Base-by-base conservation (phyloP, 2,329 filamentous ascomycete species). In the Ophiostoma ips region DNA sequence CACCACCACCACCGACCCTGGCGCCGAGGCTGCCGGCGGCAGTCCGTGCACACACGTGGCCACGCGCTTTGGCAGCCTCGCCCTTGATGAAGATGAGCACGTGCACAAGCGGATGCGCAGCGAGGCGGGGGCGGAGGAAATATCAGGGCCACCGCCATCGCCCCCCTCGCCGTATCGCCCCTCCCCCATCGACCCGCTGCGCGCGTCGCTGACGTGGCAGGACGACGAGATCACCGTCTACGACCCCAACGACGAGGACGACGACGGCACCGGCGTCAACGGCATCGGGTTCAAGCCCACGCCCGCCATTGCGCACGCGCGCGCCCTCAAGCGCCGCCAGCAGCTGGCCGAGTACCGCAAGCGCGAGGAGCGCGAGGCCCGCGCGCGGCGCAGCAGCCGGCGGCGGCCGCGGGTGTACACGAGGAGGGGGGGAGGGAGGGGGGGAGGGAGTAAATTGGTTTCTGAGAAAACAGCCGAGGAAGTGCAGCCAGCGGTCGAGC, bases 181-280 rank as follows among this genome's bases (percentile, higher is more conserved):
- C 28, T 12, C 24, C 33, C 19, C 40, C 28, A 63, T 69, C 48
- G 76, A 79, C 50, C 74, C 75, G 0, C 59, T 79, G 10, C 70
- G 77, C 34, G 76, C 77, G 7, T 71, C 76, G 3, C 66, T 82
- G 48, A 83, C 79, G 2, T 83, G 79, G 79, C 77, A 78, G 57
- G 77, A 81, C 55, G 74, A 82, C 56, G 79, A 83, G 59, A 83
- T 83, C 53, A 83, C 79, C 2, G 69, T 81, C 28, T 79, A 82
- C 61, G 75, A 81, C 56, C 75, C 77, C 0, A 68, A 77, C 37
- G 79, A 83, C 58, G 71, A 75, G 54, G 79, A 83, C 55, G 79
- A 83, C 58, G 79, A 83, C 58, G 79, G 79, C 47, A 76, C 73
- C 3, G 79, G 79, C 19, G 77, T 83, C 58, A 82, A 83, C 60